Evolutionary conservation across 345 rosid genomes (phyloP), one percentile per base, ranked within the genome.

Genomic region (Firmiana major): DNA sequence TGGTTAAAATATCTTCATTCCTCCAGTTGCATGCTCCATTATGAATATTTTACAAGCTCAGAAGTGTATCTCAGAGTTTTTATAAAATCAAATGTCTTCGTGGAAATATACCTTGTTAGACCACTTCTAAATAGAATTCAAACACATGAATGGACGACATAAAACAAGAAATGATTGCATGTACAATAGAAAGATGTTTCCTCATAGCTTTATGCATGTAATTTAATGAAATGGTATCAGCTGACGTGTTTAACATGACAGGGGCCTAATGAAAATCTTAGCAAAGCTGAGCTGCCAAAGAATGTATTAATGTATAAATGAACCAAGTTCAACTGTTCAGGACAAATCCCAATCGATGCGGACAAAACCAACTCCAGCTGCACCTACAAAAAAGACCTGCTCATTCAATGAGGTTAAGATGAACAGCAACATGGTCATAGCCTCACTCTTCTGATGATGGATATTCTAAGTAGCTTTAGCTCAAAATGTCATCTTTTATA

Each of bases 401-500:
- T 70, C 95, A 91, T 67, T 93, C 99, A 58, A 90, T 81, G 89
- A 86, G 97, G 80, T 93, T 98, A 73, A 91, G 98, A 86, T 82
- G 97, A 76, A 90, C 98, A 70, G 86, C 97, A 42, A 83, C 85
- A 46, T 94, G 98, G 98, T 97, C 94, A 48, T 84, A 84, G 60
- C 85, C 88, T 75, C 84, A 78, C 22, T 78, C 77, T 85, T 91
- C 97, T 26, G 99, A 95, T 75, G 99, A 95, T 67, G 96, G 98
- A 75, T 82, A 79, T 83, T 88, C 97, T 66, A 90, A 97, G 98
- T 89, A 84, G 45, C 46, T 38, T 24, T 21, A 21, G 54, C 57
- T 62, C 63, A 45, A 31, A 31, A 63, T 49, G 2, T 66, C 13
- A 75, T 51, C 1, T 46, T 3, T n/a, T 48, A 46, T 48, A 16